phyloP scores from a whole-genome alignment of 306 rosid species.

The Rosa persica region DNA sequence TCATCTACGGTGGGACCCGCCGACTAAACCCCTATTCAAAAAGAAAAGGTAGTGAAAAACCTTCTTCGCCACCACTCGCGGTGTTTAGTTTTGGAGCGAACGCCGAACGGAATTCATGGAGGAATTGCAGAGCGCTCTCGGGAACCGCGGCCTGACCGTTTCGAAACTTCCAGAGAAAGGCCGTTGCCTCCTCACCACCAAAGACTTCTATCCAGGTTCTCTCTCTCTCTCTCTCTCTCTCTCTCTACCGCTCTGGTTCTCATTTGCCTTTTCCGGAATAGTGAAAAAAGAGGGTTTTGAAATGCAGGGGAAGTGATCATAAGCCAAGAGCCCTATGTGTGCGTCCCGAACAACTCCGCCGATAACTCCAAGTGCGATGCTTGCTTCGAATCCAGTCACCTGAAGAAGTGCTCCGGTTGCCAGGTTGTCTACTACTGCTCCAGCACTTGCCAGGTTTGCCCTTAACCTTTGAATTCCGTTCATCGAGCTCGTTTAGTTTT shows the following conservation, averaged over 20 bases:
- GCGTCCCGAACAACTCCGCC: constrained; percentile 60
- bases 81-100: background rate
- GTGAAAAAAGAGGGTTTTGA: constrained; percentile 1
- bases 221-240: constrained; percentile 9
- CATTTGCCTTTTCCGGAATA: background rate
- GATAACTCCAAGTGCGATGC: constrained; percentile 58
- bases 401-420: constrained; percentile 69
- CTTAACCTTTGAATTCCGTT: background rate
- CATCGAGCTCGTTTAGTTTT: background rate
- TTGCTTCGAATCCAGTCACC: constrained; percentile 52
- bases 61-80: background rate
- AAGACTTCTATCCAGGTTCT: constrained; percentile 62
- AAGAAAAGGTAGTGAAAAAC: background rate
- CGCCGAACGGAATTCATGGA: constrained; percentile 45
- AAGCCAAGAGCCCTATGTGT: constrained; percentile 67
- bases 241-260: background rate
- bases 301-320: constrained; percentile 71
- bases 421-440: constrained; percentile 65
- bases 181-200: constrained; percentile 60
- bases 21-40: background rate
- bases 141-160: constrained; percentile 39
- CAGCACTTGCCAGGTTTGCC: constrained; percentile 57
- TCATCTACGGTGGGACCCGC: background rate
- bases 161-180: constrained; percentile 62
- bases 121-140: constrained; percentile 50